Base-by-base conservation (phyloP, 305 asterid species). In the Fraxinus dipetala region DNA sequence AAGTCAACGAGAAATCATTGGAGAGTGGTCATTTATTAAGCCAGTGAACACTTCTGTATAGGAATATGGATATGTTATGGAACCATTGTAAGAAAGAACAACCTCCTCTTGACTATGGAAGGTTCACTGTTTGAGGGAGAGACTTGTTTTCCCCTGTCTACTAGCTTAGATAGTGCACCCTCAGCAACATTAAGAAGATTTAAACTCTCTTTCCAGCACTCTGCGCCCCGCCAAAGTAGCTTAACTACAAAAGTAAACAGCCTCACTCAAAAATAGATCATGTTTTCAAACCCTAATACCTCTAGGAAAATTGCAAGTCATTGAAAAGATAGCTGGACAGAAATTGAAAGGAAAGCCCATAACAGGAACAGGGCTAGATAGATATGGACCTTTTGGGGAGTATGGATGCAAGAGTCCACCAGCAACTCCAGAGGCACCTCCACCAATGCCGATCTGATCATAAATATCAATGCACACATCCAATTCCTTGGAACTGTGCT, bases 361-460 rank as follows among this genome's bases (percentile, higher is more conserved):
- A 78, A 85, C 30, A 82, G 76, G 69, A 48, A 30, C 36, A 14
- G 56, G 79, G 45, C 65, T 13, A 26, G 78, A 34, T 72, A 54
- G 63, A 78, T 24, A 40, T 8, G 78, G 61, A 94, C 98, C 98
- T 92, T 94, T 96, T n/a, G 99, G 98, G 40, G 98, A 92, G 84
- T 96, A 96, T 2, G 99, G 99, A 86, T 96, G 98, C 81, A 96
- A 91, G 80, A 96, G 98, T 35, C 99, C 98, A 59, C 98, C 99
- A 86, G 98, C 95, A 83, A 96, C 92, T 75, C 99, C 99, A 79
- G 99, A 96, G 31, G 98, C 99, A 83, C 99, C 99, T 77, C 99
- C 99, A 56, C 99, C 99, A 59, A 94, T 79, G 32, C 98, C 99
- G 78, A 87, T 90, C 86, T 92, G 98, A 86, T 96, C 98, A 81